Conservation (phyloP, 2,329 filamentous ascomycete species). For the Ophiosphaerella herpotricha region DNA sequence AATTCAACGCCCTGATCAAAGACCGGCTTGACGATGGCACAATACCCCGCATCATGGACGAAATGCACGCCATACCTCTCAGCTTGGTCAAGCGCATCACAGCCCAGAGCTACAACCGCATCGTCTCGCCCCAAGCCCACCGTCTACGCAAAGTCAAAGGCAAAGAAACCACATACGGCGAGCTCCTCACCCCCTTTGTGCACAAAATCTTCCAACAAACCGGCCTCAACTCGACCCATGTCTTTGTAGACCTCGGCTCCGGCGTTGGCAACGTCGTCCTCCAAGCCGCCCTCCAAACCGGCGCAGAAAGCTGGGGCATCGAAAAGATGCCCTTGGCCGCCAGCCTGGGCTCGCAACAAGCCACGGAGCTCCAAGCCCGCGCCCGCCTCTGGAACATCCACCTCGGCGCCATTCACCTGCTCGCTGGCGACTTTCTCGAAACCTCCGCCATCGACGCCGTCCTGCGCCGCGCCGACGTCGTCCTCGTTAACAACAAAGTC, state of each 20-base stretch:
- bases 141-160: constrained; percentile 83
- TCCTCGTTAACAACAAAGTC: constrained; percentile 97
- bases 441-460: constrained; percentile 71
- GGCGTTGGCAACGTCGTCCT: constrained; percentile 95
- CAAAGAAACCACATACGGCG: constrained; percentile 92
- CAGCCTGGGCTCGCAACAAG: constrained; percentile 78
- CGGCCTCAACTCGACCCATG: constrained; percentile 76
- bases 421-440: constrained; percentile 82
- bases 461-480: constrained; percentile 86
- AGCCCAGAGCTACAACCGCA: constrained; percentile 86
- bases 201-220: constrained; percentile 80
- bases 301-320: constrained; percentile 93
- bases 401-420: constrained; percentile 77
- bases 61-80: constrained; percentile 70
- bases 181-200: constrained; percentile 83
- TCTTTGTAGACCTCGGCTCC: constrained; percentile 93
- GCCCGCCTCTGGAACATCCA: constrained; percentile 87
- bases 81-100: constrained; percentile 75
- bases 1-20: constrained; percentile 76
- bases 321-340: constrained; percentile 94
- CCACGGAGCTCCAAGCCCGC: constrained; percentile 80
- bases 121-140: constrained; percentile 87
- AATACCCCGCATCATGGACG: constrained; percentile 72
- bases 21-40: constrained; percentile 70
- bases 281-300: constrained; percentile 89